Base-by-base conservation (phyloP, 164 flowering plant species). In the Berberis thunbergii region DNA sequence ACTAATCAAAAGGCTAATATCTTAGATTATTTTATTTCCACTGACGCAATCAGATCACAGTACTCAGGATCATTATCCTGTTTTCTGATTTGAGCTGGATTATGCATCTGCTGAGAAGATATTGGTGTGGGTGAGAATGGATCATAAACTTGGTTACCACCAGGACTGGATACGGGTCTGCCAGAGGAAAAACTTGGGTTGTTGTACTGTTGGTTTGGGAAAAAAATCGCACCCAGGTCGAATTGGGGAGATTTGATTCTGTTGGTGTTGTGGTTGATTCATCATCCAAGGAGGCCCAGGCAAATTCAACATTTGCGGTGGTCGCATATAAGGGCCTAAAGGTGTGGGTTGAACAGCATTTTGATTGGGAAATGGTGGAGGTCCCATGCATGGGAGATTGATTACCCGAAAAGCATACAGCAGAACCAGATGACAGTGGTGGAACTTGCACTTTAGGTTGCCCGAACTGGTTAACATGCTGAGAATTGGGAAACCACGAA, bases 61-160 rank as follows among this genome's bases (percentile, higher is more conserved):
- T 80, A 81, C 66, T 84, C 86, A 7, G 91, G 84, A 70, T 88
- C 86, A 70, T 70, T 73, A 48, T 83, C 92, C 67, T 69, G 81
- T 48, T 78, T 79, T 64, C 80, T 70, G n/a, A 2, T 62, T 57
- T 64, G 73, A 38, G 61, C 60, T 10, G 54, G 41, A 66, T 72
- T 61, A 46, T 69, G 77, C 43, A 71, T 72, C 46, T 76, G 88
- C 67, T 66, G 72, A 2, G 52, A 42, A 59, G 94, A 43, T 1
- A 64, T 64, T 1, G 89, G 70, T 54, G 94, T 82, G n/a, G 97
- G 96, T 0, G 92, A 83, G 69, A 93, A 90, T 10, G 98, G 97
- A 71, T 88, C 95, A 74, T 93, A 93, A 7, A 74, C 62, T 70
- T 88, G 97, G 54, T 75, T 80, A 42, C 74, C 76, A 48, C 84